A percentile compares a stretch with the other conserved stretches of the same genome.
Evolutionary conservation across 2,329 filamentous ascomycete species (phyloP).

Genomic region (Calonectria hongkongensis): DNA sequence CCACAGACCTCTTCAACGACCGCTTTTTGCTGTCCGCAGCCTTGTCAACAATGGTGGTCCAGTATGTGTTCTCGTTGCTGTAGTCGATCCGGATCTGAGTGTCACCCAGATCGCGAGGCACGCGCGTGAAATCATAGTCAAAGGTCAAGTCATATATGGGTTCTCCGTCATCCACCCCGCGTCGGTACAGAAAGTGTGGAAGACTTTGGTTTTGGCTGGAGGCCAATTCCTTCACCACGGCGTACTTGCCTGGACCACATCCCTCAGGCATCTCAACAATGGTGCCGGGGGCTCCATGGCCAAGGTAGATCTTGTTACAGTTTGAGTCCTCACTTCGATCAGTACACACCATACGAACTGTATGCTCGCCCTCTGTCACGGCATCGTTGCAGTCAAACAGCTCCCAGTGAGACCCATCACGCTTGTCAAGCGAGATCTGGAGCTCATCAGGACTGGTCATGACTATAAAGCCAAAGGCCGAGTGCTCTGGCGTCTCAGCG

Average conservation of each 20-base stretch:
- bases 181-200: background rate
- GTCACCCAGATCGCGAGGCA: constrained; percentile 5
- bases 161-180: background rate
- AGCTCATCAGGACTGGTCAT: background rate
- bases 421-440: background rate
- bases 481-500: background rate
- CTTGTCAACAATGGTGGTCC: constrained; percentile 4
- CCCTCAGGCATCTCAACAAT: constrained; percentile 13
- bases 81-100: constrained; percentile 14
- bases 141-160: background rate
- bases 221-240: background rate
- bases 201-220: constrained; percentile 2
- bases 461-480: background rate
- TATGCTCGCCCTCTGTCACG: background rate
- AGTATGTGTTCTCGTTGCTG: constrained; percentile 7
- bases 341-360: background rate
- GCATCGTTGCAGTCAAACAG: background rate
- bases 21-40: background rate
- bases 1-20: constrained; percentile 1
- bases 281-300: background rate
- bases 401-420: constrained; percentile 9
- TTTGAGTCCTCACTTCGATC: background rate
- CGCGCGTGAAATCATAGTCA: constrained; percentile 7
- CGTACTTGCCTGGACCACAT: constrained; percentile 2
- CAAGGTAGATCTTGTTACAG: background rate